Evolutionary conservation across 345 rosid genomes (phyloP), one percentile per base, ranked within the genome.

Genomic region (Clarkia xantiana): DNA sequence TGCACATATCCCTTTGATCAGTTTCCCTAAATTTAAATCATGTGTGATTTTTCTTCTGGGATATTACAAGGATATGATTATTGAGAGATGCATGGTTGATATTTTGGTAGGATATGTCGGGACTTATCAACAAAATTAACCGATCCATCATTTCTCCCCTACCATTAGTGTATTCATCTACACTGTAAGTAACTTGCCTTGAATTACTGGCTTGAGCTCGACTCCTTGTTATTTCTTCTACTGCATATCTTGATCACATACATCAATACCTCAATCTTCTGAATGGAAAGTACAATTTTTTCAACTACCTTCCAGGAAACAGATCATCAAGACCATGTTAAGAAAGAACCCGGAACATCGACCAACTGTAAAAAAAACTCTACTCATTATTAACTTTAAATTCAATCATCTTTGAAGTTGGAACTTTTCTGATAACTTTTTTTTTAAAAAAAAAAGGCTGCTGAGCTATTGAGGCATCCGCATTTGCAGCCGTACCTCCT

Each of bases 91-190:
- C 40, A 23, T 14, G 18, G 40, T 29, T n/a, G 8, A 22, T 49
- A 23, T n/a, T 19, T 23, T 14, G 56, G 45, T 78, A 86, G 96
- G 98, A 91, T 68, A 75, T 77, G 72, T 76, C 94, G 53, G 82
- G 75, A 57, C 94, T 91, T 52, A 70, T 81, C 59, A 86, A 84
- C 75, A 91, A 86, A 64, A 86, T 91, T 64, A 91, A 81, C 70
- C 75, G 94, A 73, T 76, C 87, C 16, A 59, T 75, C 62, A 47
- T 91, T 57, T 86, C 98, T 61, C 96, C 98, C 47, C 93, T 91
- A 47, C 98, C 98, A 1, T 80, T 84, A 59, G 59, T 75, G 55
- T 84, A 91, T 73, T 83, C 98, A 20, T 75, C 94, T 44, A 63
- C 83, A 42, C 58, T 91, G 98, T 91, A 71, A 78, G 89, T 55